These are phyloP conservation scores for Paecilomyces formosus DNA, from an alignment of 2,329 filamentous ascomycete genomes.

Conservation along the genomic window DNA sequence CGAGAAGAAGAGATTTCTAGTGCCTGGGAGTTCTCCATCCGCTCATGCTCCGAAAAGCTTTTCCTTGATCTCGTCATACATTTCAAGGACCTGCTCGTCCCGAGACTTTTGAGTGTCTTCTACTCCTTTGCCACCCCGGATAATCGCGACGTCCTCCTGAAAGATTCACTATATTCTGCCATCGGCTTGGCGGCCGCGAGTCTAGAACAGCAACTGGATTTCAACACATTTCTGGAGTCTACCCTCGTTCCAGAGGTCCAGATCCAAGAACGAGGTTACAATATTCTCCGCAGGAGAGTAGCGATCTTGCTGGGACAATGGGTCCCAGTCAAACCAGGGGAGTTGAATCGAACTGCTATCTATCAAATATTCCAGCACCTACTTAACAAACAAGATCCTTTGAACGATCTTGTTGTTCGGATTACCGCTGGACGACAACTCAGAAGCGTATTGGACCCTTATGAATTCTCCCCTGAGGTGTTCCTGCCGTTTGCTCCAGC, in stretches of 20 bases:
- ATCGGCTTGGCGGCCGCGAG: constrained; percentile 79
- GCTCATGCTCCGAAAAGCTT: constrained; percentile 86
- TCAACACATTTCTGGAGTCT: constrained; percentile 68
- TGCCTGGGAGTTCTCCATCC: constrained; percentile 85
- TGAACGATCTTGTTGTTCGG: constrained; percentile 86
- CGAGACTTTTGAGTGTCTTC: constrained; percentile 77
- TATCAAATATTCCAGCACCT: constrained; percentile 89
- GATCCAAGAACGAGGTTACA: constrained; percentile 58
- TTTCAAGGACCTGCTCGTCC: constrained; percentile 73
- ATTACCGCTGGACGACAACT: constrained; percentile 86
- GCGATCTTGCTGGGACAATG: constrained; percentile 86
- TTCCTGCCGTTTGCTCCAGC: constrained; percentile 73
- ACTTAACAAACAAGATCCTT: constrained; percentile 64
- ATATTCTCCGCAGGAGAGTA: constrained; percentile 77
- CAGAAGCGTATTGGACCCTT: constrained; percentile 72
- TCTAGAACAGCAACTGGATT: constrained; percentile 68
- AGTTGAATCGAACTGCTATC: constrained; percentile 61
- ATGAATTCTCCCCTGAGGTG: constrained; percentile 64
- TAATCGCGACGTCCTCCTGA: constrained; percentile 67
- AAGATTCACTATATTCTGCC: constrained; percentile 91
- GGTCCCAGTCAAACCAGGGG: constrained; percentile 69
- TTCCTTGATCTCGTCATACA: constrained; percentile 87
- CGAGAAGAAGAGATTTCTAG: constrained; percentile 77
- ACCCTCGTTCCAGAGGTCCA: constrained; percentile 76
- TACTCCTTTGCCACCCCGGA: constrained; percentile 61